phyloP scores from a whole-genome alignment of 2,329 filamentous ascomycete genomes.

The Gliomastix tumulicola region DNA sequence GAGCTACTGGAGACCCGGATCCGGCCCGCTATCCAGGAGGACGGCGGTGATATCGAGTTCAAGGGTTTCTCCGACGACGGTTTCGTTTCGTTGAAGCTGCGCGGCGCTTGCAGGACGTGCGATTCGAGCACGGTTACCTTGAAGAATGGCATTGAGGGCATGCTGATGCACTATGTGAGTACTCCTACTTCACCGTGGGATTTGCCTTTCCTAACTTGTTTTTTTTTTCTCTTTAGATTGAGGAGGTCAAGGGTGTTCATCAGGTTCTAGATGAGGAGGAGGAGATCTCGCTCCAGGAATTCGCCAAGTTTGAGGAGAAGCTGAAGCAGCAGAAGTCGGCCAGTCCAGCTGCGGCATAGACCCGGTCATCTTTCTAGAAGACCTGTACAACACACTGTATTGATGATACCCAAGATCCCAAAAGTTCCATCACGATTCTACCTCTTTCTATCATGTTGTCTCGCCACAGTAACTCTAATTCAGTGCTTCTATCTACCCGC shows the following conservation, averaged over 20 bases:
- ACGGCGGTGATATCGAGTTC: constrained; percentile 96
- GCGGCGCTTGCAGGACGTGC: constrained; percentile 90
- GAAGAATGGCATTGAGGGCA: constrained; percentile 96
- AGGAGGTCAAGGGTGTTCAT: constrained; percentile 88
- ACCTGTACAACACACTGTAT: constrained; percentile 1
- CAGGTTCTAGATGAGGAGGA: constrained; percentile 91
- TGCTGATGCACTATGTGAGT: constrained; percentile 93
- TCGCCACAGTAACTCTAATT: too few relatives aligned
- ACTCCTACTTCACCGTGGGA: background rate
- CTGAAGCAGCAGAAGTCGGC: constrained; percentile 45
- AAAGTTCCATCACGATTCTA: background rate
- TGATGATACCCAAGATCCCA: constrained; percentile 9
- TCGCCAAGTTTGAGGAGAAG: constrained; percentile 92
- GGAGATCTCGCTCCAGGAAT: constrained; percentile 78
- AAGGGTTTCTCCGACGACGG: constrained; percentile 76
- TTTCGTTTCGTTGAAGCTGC: constrained; percentile 76
- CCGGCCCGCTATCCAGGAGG: constrained; percentile 91
- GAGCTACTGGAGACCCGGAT: constrained; percentile 94
- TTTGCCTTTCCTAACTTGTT: constrained; percentile 3
- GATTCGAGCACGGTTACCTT: constrained; percentile 95
- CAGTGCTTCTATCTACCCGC: too few relatives aligned
- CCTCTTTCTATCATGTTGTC: background rate
- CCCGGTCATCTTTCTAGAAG: too few relatives aligned
- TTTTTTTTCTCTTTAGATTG: constrained; percentile 63
- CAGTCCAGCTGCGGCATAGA: background rate